Conservation (phyloP, 1,284 basidiomycete species). For the Tremellales sp. region DNA sequence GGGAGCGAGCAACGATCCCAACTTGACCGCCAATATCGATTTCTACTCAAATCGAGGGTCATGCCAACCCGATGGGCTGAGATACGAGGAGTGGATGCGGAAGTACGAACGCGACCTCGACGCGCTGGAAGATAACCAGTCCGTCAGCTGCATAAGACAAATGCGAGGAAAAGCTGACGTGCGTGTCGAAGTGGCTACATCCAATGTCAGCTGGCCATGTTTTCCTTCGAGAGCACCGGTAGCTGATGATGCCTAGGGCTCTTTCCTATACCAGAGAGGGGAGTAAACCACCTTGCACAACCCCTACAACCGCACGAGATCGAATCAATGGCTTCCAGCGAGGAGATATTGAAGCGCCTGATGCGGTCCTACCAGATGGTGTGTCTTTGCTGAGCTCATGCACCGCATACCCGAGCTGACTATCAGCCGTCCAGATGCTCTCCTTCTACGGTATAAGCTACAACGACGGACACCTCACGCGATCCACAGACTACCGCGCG, state of each 20-base stretch:
- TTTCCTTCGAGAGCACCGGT: not conserved
- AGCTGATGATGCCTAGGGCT: conserved; percentile 17
- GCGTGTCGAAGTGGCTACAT: conserved; percentile 23
- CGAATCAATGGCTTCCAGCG: conserved; percentile 57
- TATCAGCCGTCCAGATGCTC: conserved; percentile 25
- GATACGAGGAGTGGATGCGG: conserved; percentile 62
- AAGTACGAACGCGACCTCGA: conserved; percentile 59
- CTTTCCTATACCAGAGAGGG: conserved; percentile 36
- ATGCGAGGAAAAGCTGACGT: conserved; percentile 5
- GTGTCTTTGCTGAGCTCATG: not conserved
- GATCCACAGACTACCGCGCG: conserved; percentile 13
- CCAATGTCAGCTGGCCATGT: conserved; percentile 22
- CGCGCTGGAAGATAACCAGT: conserved; percentile 63
- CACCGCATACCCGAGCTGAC: not conserved
- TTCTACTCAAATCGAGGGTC: conserved; percentile 62
- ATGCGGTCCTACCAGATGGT: conserved; percentile 57
- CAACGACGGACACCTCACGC: conserved; percentile 17
- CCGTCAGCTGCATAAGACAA: conserved; percentile 3
- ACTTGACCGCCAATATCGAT: conserved; percentile 54
- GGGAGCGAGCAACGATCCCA: conserved; percentile 48
- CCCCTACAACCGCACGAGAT: conserved; percentile 65
- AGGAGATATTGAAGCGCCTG: conserved; percentile 55
- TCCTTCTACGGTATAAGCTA: conserved; percentile 34
- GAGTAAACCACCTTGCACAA: conserved; percentile 62
- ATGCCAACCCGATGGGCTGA: conserved; percentile 60